Conservation (phyloP, 2,329 filamentous ascomycete species). For the Lecanicillium sp. region DNA sequence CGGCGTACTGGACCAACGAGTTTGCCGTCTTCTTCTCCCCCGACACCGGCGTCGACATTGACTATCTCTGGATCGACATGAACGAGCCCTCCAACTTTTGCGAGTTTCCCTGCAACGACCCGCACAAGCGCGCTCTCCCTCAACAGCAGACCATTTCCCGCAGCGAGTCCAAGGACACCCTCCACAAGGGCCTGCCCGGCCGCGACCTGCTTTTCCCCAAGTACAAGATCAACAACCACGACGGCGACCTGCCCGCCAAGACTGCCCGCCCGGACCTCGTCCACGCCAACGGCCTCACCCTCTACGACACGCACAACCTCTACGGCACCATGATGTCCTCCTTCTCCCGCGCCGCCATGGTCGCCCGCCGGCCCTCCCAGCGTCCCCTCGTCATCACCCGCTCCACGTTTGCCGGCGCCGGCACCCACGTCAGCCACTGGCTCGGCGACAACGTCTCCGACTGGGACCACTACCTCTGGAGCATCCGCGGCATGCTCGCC, state of each 20-base stretch:
- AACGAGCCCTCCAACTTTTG: constrained; percentile 36
- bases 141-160: too few relatives aligned
- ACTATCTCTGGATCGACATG: constrained; percentile 72
- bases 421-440: constrained; percentile 57
- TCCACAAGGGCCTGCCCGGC: constrained; percentile 17
- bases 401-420: constrained; percentile 69
- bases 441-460: constrained; percentile 39
- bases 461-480: constrained; percentile 54
- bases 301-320: constrained; percentile 73
- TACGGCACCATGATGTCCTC: constrained; percentile 73
- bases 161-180: constrained; percentile 3
- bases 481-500: constrained; percentile 52
- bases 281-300: constrained; percentile 59
- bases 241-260: constrained; percentile 46
- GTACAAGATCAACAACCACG: constrained; percentile 19
- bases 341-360: constrained; percentile 60
- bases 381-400: constrained; percentile 70
- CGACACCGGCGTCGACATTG: constrained; percentile 62
- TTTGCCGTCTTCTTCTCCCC: constrained; percentile 59
- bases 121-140: constrained; percentile 37
- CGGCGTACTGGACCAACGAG: constrained; percentile 63
- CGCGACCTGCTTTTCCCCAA: constrained; percentile 19
- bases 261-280: constrained; percentile 63
- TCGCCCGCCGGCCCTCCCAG: constrained; percentile 53
- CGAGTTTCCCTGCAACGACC: constrained; percentile 45